A percentile compares a stretch with the other conserved stretches of the same genome.
Conservation (phyloP, 148 eudicot genomes). For the Pharnaceum exiguum region DNA sequence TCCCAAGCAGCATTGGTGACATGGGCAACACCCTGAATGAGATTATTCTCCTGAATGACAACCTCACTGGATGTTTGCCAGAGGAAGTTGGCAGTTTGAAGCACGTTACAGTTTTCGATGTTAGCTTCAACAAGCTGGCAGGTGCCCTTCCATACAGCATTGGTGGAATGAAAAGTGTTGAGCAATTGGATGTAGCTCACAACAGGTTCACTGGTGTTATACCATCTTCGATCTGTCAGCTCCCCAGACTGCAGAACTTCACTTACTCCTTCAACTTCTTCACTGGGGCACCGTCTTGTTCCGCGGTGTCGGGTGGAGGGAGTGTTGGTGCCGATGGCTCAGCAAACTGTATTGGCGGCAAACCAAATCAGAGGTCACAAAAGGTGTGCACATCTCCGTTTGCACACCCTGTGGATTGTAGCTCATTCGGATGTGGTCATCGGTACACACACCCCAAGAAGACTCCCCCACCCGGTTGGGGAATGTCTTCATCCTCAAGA, state of each 20-base stretch:
- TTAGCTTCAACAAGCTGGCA: slow-evolving; percentile 59
- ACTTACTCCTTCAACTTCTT: slow-evolving; percentile 71
- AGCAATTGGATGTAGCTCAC: slow-evolving; percentile 71
- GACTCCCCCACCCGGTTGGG: slow-evolving; percentile 15
- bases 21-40: slow-evolving; percentile 74
- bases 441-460: slow-evolving; percentile 1
- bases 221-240: slow-evolving; percentile 45
- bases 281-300: slow-evolving; percentile 52
- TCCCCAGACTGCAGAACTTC: slow-evolving; percentile 62
- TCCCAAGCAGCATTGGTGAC: slow-evolving; percentile 76
- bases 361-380: slow-evolving; percentile 36
- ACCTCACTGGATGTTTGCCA: slow-evolving; percentile 78
- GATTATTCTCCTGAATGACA: slow-evolving; percentile 63
- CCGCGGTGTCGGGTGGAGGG: slow-evolving; percentile 16
- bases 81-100: slow-evolving; percentile 45
- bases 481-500: not conserved
- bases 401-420: slow-evolving; percentile 58
- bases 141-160: slow-evolving; percentile 47
- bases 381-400: slow-evolving; percentile 44
- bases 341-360: slow-evolving; percentile 55
- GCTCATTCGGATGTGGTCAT: slow-evolving; percentile 29
- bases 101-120: slow-evolving; percentile 73
- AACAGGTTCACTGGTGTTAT: slow-evolving; percentile 62
- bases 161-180: slow-evolving; percentile 48
- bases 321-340: slow-evolving; percentile 29